These are phyloP conservation scores for Calonectria montana DNA, from an alignment of 2,329 filamentous ascomycete species.

Conservation along the genomic window DNA sequence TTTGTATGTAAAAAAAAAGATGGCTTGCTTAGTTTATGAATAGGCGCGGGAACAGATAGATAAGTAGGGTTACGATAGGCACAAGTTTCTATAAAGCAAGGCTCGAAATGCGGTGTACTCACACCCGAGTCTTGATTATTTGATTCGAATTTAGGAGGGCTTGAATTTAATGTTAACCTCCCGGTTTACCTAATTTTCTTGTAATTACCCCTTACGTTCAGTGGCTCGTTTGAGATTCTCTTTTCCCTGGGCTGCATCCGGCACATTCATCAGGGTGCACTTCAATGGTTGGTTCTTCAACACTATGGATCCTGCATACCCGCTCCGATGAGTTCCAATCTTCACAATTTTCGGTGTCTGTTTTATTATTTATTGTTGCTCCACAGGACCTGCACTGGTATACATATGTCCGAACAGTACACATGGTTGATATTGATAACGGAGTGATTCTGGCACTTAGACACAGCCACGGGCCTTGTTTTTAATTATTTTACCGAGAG, in stretches of 20 bases:
- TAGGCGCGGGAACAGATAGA: too few relatives aligned
- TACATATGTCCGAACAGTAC: background rate
- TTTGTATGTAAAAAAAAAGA: too few relatives aligned
- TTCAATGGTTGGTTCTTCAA: background rate
- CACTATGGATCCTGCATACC: background rate
- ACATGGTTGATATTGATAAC: background rate
- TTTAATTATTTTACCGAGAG: background rate
- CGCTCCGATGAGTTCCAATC: background rate
- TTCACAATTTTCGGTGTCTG: background rate
- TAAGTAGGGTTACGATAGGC: too few relatives aligned
- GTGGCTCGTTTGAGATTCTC: background rate
- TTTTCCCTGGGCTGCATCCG: slow-evolving; percentile 1
- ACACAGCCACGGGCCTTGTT: too few relatives aligned
- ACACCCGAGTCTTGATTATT: too few relatives aligned
- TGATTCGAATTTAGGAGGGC: too few relatives aligned
- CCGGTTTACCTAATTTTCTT: slow-evolving; percentile 5
- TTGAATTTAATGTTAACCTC: too few relatives aligned
- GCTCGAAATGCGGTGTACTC: too few relatives aligned
- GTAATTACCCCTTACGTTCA: background rate
- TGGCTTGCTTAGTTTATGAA: too few relatives aligned
- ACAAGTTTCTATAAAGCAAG: too few relatives aligned
- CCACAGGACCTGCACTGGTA: background rate
- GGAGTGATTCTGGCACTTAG: background rate
- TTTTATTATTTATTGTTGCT: background rate
- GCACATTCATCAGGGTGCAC: slow-evolving; percentile 1